Evolutionary conservation across 495 filamentous ascomycete genomes (phyloP).

Genomic region (Aspergillus saccharolyticus): DNA sequence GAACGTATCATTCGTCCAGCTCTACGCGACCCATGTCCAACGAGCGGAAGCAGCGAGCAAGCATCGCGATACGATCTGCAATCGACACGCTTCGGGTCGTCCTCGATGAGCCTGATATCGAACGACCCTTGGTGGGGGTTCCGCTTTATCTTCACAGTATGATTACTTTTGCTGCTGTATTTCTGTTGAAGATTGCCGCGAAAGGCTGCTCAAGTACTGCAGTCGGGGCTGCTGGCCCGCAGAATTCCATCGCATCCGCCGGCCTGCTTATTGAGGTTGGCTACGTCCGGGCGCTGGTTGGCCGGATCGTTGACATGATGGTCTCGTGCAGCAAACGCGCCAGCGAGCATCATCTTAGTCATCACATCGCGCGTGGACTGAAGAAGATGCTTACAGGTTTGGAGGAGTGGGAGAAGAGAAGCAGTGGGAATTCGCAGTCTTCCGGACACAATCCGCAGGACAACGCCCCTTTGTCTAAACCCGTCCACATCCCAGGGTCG

Average conservation of each 20-base stretch:
- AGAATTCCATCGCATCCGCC: conserved; percentile 44
- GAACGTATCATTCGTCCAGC: conserved; percentile 47
- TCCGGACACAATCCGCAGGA: conserved; percentile 21
- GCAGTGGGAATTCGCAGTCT: conserved; percentile 19
- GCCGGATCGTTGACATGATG: conserved; percentile 44
- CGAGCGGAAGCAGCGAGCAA: conserved; percentile 48
- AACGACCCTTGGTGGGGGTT: conserved; percentile 45
- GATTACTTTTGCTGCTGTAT: conserved; percentile 54
- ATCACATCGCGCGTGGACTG: conserved; percentile 48
- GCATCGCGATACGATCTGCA: conserved; percentile 51
- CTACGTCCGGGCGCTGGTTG: conserved; percentile 43
- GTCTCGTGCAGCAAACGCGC: conserved; percentile 43
- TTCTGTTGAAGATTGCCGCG: conserved; percentile 48
- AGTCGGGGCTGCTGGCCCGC: conserved; percentile 22
- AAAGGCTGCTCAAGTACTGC: conserved; percentile 37
- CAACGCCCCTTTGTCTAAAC: conserved; percentile 35
- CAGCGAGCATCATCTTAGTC: conserved; percentile 50
- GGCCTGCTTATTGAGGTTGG: conserved; percentile 35
- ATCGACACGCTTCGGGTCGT: conserved; percentile 46
- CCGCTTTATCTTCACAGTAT: conserved; percentile 53
- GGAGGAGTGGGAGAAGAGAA: conserved; percentile 44
- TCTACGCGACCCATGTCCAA: conserved; percentile 46
- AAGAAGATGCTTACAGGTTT: conserved; percentile 49
- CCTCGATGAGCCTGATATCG: conserved; percentile 48
- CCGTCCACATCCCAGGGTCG: conserved; percentile 35